These are phyloP conservation scores for Leucocoprinus birnbaumii DNA, from an alignment of 768 basidiomycete species.

Conservation along the genomic window DNA sequence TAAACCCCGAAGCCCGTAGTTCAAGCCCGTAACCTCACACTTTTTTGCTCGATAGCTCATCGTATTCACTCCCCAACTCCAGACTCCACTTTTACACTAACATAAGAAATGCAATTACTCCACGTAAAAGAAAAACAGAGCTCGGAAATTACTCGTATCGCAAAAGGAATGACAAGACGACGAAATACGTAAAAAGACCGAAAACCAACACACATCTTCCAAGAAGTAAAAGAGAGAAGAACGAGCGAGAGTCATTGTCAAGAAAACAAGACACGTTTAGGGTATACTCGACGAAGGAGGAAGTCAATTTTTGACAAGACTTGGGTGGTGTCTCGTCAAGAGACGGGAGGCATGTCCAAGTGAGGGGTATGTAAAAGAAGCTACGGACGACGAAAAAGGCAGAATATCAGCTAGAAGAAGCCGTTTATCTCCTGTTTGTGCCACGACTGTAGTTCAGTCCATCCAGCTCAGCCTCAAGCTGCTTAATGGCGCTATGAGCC, in stretches of 20 bases:
- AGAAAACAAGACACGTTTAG: not conserved
- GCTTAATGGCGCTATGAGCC: slow-evolving; percentile 90
- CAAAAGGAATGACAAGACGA: not conserved
- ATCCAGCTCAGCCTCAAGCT: slow-evolving; percentile 87
- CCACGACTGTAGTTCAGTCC: slow-evolving; percentile 82
- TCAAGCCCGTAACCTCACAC: no score
- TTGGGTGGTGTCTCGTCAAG: no score
- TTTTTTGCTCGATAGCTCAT: no score
- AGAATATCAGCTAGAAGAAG: no score
- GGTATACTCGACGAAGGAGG: not conserved
- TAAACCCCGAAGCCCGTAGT: no score
- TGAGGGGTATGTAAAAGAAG: not conserved
- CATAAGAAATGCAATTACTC: not conserved
- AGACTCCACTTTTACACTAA: no score
- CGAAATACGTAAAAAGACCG: not conserved
- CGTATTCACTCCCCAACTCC: no score
- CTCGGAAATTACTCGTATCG: not conserved
- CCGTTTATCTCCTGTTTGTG: slow-evolving; percentile 56
- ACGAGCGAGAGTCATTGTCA: not conserved
- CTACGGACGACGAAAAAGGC: not conserved
- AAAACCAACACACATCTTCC: not conserved
- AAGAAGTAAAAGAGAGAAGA: not conserved
- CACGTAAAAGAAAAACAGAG: not conserved
- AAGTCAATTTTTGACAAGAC: no score
- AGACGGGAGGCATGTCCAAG: no score